Evolutionary conservation across 495 filamentous ascomycete species (phyloP), one percentile per base, ranked within the genome.

Genomic region (Emericellopsis terricola): DNA sequence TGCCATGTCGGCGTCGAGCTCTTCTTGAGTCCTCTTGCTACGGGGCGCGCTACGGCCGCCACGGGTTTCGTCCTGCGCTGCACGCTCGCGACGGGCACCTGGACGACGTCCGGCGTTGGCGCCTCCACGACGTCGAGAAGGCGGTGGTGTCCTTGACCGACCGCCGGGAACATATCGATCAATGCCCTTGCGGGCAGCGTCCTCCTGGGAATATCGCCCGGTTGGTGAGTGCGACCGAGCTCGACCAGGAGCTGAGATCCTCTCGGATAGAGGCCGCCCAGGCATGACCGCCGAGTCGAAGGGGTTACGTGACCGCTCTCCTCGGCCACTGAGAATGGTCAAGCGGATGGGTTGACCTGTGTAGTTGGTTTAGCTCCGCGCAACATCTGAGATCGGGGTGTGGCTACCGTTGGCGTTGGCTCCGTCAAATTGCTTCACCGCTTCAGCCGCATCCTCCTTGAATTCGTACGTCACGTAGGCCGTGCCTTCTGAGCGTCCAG

Each of bases 1-100:
- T 21, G 73, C 85, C 87, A 96, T 96, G 59, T 96, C 87, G 23
- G 78, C 76, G 48, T 96, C 87, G 26, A 96, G 60, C 48, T 96
- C 80, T 44, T 91, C 81, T 33, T 84, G 79, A 4, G 86, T 94
- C 70, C 93, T 94, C 50, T 71, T 78, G 2, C 76, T 77, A 33
- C 87, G 67, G 17, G 53, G 60, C 28, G 73, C 71, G 13, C 20
- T 39, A 3, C 45, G 38, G 21, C 56, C 49, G 3, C 58, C 48
- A 9, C 53, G 48, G 29, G 48, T 46, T 16, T 56, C 53, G 28
- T 49, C 53, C 26, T 41, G 48, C 39, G 41, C 56, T 30, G 55
- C 52, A 46, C 55, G 33, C 46, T 60, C 57, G 24, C 58, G 42
- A 32, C 60, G 56, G 1, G 48, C 54, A 21, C 69, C 72, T 19